phyloP scores from a whole-genome alignment of 805 yeast genomes.

The Candida michaelii region DNA sequence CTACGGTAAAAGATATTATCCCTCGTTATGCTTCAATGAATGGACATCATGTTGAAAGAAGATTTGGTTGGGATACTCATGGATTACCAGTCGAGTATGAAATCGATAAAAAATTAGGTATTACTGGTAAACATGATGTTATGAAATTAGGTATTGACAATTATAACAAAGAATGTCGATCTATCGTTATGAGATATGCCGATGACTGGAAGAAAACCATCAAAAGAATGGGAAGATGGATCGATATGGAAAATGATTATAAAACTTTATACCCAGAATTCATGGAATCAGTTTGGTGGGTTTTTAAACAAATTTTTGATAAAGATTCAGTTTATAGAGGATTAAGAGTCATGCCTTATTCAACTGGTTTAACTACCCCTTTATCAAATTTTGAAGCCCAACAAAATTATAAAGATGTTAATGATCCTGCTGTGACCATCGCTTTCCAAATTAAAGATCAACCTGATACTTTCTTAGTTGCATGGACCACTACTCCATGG shows the following conservation, averaged over 20 bases:
- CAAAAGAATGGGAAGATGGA: constrained; percentile 97
- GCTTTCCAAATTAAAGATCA: constrained; percentile 82
- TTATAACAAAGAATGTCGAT: constrained; percentile 91
- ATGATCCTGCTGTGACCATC: constrained; percentile 93
- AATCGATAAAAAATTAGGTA: constrained; percentile 95
- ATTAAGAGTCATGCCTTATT: constrained; percentile 96
- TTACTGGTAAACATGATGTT: constrained; percentile 92
- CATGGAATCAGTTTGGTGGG: constrained; percentile 99
- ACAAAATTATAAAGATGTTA: constrained; percentile 95
- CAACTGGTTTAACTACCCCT: constrained; percentile 96
- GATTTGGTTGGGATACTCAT: constrained; percentile 99
- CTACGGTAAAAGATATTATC: constrained; percentile 95
- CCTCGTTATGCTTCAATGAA: constrained; percentile 98
- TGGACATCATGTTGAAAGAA: constrained; percentile 92
- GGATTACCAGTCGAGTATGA: constrained; percentile 98
- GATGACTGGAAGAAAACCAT: constrained; percentile 92
- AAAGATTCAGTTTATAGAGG: constrained; percentile 93
- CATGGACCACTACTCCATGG: constrained; percentile 99
- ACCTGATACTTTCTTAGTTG: constrained; percentile 80
- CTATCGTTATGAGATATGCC: constrained; percentile 97
- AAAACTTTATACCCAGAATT: constrained; percentile 93
- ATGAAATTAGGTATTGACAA: constrained; percentile 90
- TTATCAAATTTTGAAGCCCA: constrained; percentile 97
- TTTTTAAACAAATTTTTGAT: constrained; percentile 80
- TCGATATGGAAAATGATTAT: constrained; percentile 97